phyloP scores from a whole-genome alignment of 2,329 filamentous ascomycete species.

The Bipolaris cookei region DNA sequence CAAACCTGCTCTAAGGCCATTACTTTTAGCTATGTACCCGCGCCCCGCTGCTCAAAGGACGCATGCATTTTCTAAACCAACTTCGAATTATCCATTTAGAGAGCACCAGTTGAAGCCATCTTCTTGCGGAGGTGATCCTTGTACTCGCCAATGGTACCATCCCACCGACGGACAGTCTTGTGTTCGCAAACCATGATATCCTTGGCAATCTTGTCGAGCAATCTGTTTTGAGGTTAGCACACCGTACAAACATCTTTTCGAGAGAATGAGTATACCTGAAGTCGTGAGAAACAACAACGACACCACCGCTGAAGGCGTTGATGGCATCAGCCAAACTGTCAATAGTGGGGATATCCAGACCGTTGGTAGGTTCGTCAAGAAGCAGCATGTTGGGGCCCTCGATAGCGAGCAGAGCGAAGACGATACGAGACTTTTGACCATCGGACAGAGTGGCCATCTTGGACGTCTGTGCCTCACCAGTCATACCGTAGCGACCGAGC shows the following conservation, averaged over 20 bases:
- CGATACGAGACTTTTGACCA: constrained; percentile 96
- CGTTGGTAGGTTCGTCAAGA: constrained; percentile 98
- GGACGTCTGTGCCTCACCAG: constrained; percentile 91
- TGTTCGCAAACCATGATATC: constrained; percentile 99
- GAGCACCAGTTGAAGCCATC: constrained; percentile 88
- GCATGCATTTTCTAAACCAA: constrained; percentile 35
- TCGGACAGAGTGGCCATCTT: constrained; percentile 98
- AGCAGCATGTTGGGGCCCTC: constrained; percentile 97
- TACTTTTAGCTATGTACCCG: constrained; percentile 37
- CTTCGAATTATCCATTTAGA: constrained; percentile 60
- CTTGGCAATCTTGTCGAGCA: constrained; percentile 99
- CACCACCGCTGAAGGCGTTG: constrained; percentile 94
- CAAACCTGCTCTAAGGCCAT: constrained; percentile 39
- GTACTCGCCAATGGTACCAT: constrained; percentile 89
- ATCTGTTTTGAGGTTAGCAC: constrained; percentile 62
- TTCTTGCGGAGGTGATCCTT: constrained; percentile 99
- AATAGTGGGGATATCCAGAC: constrained; percentile 97
- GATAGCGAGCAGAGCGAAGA: constrained; percentile 94
- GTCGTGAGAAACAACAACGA: constrained; percentile 97
- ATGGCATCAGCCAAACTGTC: constrained; percentile 97
- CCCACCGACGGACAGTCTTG: constrained; percentile 89
- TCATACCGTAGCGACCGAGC: constrained; percentile 91
- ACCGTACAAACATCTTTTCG: neutral
- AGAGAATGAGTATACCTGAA: constrained; percentile 74
- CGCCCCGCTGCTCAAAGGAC: constrained; percentile 34